phyloP scores from a whole-genome alignment of 2,329 filamentous ascomycete genomes.

The Sporothrix pseudoabietina region DNA sequence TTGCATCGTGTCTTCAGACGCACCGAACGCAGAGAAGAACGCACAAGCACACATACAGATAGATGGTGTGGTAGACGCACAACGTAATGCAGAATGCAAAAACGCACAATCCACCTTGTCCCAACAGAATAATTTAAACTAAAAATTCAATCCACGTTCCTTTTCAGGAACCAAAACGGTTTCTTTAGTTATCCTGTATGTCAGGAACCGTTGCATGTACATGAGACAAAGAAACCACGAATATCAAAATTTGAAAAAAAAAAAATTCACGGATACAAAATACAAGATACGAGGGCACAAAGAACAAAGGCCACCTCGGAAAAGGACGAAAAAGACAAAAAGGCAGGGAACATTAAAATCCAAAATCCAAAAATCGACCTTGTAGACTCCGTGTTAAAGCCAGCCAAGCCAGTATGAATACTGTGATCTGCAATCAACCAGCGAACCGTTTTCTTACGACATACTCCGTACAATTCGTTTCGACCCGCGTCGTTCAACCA shows the following conservation, averaged over 20 bases:
- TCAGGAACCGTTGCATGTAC: conserved; percentile 8
- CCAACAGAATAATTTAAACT: neutral
- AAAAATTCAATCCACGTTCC: neutral
- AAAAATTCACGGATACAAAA: neutral
- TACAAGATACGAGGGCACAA: neutral
- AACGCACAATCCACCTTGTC: conserved; percentile 16
- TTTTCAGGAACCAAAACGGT: conserved; percentile 6
- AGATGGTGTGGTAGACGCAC: neutral
- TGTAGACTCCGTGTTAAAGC: conserved; percentile 9
- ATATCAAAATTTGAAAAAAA: neutral
- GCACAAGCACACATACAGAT: neutral
- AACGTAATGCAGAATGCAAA: neutral
- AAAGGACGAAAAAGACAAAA: neutral
- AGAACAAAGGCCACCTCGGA: neutral
- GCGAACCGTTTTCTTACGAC: neutral
- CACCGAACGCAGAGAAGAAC: conserved; percentile 7
- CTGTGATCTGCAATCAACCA: neutral
- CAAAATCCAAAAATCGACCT: neutral
- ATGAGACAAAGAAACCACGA: neutral
- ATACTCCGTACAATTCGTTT: neutral
- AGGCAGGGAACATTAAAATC: neutral
- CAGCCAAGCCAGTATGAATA: neutral
- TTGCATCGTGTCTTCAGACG: neutral
- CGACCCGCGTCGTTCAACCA: neutral
- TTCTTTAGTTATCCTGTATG: neutral